These are phyloP conservation scores for Scenedesmus sp. DNA, from an alignment of 163 green algal species.

Conservation along the genomic window DNA sequence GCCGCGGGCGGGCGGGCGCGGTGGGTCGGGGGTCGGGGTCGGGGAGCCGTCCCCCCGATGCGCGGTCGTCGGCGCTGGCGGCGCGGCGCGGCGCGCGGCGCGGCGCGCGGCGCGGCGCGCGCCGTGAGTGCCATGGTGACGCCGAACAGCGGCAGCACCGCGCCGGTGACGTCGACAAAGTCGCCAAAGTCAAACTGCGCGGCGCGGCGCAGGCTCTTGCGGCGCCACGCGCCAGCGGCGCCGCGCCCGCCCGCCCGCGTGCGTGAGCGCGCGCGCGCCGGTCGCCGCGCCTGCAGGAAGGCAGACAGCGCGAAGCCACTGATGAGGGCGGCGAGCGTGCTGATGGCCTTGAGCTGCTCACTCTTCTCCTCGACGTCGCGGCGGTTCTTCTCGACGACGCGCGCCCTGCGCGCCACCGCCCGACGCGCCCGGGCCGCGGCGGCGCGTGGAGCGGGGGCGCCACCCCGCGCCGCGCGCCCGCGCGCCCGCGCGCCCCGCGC, in stretches of 20 bases:
- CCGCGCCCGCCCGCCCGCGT: neutral
- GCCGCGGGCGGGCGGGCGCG: too few relatives aligned
- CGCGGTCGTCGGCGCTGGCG: neutral
- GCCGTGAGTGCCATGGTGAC: slow-evolving; percentile 74
- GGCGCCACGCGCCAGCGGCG: too few relatives aligned
- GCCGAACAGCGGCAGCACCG: slow-evolving; percentile 62
- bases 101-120: neutral
- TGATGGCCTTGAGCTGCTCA: slow-evolving; percentile 83
- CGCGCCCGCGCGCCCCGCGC: slow-evolving; percentile 65
- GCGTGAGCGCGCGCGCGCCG: too few relatives aligned
- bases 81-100: too few relatives aligned
- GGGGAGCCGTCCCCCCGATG: too few relatives aligned
- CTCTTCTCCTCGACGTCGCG: slow-evolving; percentile 79
- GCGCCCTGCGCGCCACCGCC: slow-evolving; percentile 68
- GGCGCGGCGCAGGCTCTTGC: neutral
- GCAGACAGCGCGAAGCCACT: slow-evolving; percentile 78
- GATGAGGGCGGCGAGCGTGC: slow-evolving; percentile 77
- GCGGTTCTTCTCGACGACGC: slow-evolving; percentile 70
- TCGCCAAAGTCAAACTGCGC: slow-evolving; percentile 43
- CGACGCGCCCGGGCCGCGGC: slow-evolving; percentile 20
- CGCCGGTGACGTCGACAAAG: slow-evolving; percentile 35
- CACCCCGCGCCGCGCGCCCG: slow-evolving; percentile 27
- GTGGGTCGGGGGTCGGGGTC: too few relatives aligned
- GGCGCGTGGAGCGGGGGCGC: too few relatives aligned
- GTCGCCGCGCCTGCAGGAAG: slow-evolving; percentile 72